Evolutionary conservation across 2,329 filamentous ascomycete species (phyloP).

Genomic region (Diplodia scrobiculata): DNA sequence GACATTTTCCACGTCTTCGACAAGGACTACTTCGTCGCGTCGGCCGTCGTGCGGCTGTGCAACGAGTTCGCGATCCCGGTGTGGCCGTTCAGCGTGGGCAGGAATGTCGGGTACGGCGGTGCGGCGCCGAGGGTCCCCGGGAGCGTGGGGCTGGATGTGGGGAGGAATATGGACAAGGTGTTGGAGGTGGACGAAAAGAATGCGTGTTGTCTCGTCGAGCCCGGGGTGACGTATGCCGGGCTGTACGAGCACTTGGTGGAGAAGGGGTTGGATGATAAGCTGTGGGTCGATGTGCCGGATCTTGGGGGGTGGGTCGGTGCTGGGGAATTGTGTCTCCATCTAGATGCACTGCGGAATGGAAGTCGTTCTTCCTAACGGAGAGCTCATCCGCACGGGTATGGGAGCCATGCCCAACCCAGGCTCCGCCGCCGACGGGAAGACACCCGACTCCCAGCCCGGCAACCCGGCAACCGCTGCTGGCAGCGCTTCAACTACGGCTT

Average conservation of each 20-base stretch:
- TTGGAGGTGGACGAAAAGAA: constrained; percentile 46
- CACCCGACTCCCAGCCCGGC: constrained; percentile 30
- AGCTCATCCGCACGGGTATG: constrained; percentile 48
- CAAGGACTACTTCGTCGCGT: constrained; percentile 49
- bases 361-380: constrained; percentile 48
- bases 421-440: background rate
- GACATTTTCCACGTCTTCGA: constrained; percentile 50
- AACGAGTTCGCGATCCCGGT: constrained; percentile 43
- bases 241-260: constrained; percentile 49
- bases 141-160: constrained; percentile 52
- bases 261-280: constrained; percentile 32
- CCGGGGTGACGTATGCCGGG: constrained; percentile 53
- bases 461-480: constrained; percentile 36
- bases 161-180: constrained; percentile 47
- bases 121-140: constrained; percentile 52
- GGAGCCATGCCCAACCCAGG: constrained; percentile 42
- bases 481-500: constrained; percentile 44
- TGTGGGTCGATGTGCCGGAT: constrained; percentile 51
- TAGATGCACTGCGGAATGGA: constrained; percentile 42
- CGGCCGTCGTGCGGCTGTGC: constrained; percentile 44
- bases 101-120: constrained; percentile 56
- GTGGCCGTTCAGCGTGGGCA: constrained; percentile 44
- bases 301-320: constrained; percentile 41
- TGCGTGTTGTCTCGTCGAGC: constrained; percentile 50
- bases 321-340: constrained; percentile 39